phyloP scores from a whole-genome alignment of 2,329 filamentous ascomycete genomes.

The Fusarium chuoi region DNA sequence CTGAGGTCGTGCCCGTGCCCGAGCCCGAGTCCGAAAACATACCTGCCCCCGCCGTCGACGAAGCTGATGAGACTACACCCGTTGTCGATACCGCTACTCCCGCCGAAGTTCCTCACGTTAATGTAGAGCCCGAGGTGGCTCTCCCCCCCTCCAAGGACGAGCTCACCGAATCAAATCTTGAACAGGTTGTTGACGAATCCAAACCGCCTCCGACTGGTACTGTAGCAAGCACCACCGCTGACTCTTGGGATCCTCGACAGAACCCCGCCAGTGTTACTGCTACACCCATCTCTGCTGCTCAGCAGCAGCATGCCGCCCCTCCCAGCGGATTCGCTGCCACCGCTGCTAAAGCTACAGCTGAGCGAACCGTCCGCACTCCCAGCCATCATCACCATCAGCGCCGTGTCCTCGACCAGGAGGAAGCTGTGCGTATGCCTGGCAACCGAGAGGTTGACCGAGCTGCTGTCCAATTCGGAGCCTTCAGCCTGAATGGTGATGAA shows the following conservation, averaged over 20 bases:
- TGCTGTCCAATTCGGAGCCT: conserved; percentile 95
- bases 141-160: conserved; percentile 80
- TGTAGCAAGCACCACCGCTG: conserved; percentile 87
- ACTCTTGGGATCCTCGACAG: conserved; percentile 80
- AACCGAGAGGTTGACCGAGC: conserved; percentile 94
- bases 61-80: conserved; percentile 43
- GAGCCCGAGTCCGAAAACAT: conserved; percentile 49
- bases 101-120: conserved; percentile 29
- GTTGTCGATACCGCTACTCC: conserved; percentile 47
- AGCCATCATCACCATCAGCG: conserved; percentile 76
- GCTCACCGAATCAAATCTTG: conserved; percentile 91
- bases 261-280: conserved; percentile 67
- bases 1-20: conserved; percentile 45
- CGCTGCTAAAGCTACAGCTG: conserved; percentile 79
- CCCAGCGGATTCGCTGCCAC: conserved; percentile 80
- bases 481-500: conserved; percentile 86
- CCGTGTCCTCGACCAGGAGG: conserved; percentile 91
- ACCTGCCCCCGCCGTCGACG: conserved; percentile 45
- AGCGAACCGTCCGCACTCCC: conserved; percentile 73
- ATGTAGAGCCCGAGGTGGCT: conserved; percentile 53
- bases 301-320: conserved; percentile 68
- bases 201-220: conserved; percentile 82
- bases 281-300: conserved; percentile 73
- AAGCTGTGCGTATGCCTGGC: conserved; percentile 97
- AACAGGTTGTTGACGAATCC: conserved; percentile 87